phyloP scores from a whole-genome alignment of 2,329 filamentous ascomycete genomes.

The Mycocentrospora acerina region DNA sequence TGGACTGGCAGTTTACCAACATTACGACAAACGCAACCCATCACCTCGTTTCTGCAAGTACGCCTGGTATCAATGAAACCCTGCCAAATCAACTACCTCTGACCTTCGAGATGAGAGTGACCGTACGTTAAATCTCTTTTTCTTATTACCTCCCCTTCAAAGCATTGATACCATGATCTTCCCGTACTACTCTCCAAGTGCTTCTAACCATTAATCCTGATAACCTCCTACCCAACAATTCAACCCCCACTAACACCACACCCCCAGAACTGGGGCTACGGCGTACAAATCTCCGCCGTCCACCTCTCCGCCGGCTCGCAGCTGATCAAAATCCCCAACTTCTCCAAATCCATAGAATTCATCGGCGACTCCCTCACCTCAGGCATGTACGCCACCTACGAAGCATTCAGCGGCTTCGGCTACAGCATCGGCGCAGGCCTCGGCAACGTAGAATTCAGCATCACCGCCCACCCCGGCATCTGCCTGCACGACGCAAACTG shows the following conservation, averaged over 20 bases:
- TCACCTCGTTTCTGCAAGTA: conserved; percentile 53
- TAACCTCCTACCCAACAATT: neutral
- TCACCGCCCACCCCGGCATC: conserved; percentile 61
- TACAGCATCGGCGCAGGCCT: conserved; percentile 59
- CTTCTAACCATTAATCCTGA: no score
- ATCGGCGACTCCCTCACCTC: conserved; percentile 54
- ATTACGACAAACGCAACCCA: conserved; percentile 59
- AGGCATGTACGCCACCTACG: conserved; percentile 61
- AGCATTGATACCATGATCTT: no score
- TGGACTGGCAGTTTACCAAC: conserved; percentile 64
- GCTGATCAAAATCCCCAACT: conserved; percentile 48
- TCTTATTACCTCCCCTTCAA: conserved; percentile 50
- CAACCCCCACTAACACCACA: neutral
- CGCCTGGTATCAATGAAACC: conserved; percentile 49
- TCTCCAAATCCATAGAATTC: conserved; percentile 44
- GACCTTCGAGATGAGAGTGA: conserved; percentile 59
- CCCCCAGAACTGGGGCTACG: conserved; percentile 57
- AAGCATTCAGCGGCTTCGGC: conserved; percentile 58
- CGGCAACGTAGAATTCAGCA: conserved; percentile 59
- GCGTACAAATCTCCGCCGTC: conserved; percentile 58
- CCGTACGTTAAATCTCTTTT: conserved; percentile 50
- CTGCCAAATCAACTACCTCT: conserved; percentile 46
- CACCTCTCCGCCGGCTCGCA: conserved; percentile 50
- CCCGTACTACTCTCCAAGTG: no score
- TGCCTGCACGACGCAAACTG: conserved; percentile 59